These are phyloP conservation scores for Penicillium sclerotiorum DNA, from an alignment of 2,329 filamentous ascomycete species.

Conservation along the genomic window DNA sequence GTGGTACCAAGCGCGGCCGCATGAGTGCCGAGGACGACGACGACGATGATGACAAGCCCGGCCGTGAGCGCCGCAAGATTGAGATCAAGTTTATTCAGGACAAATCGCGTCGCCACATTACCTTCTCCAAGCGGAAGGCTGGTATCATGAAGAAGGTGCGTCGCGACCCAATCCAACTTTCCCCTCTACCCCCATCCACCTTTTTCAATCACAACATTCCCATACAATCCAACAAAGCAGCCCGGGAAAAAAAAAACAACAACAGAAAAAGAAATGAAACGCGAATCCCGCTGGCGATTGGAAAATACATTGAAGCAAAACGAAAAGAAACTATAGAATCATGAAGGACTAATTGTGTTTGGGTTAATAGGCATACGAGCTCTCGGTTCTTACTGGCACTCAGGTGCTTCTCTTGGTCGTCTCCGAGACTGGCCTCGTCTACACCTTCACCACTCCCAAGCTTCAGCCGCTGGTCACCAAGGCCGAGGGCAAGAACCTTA, in stretches of 20 bases:
- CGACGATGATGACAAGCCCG: constrained; percentile 96
- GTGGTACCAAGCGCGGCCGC: constrained; percentile 87
- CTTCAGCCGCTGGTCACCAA: constrained; percentile 97
- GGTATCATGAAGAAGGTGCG: constrained; percentile 99
- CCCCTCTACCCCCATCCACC: neutral
- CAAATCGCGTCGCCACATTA: constrained; percentile 98
- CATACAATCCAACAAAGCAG: too few relatives aligned
- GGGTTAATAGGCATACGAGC: constrained; percentile 79
- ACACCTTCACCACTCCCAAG: constrained; percentile 98
- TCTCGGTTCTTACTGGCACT: constrained; percentile 95
- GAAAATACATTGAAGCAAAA: too few relatives aligned
- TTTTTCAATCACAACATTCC: too few relatives aligned
- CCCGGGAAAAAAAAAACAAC: too few relatives aligned
- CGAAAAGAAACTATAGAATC: neutral
- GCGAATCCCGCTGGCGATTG: too few relatives aligned
- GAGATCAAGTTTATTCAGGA: constrained; percentile 99
- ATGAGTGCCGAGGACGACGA: constrained; percentile 88
- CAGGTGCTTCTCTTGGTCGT: constrained; percentile 96
- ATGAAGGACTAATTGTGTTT: constrained; percentile 1
- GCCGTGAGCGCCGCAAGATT: constrained; percentile 97
- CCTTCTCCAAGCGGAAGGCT: constrained; percentile 99
- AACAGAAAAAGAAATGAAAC: too few relatives aligned
- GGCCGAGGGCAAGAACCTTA: constrained; percentile 97
- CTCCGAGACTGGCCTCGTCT: constrained; percentile 94
- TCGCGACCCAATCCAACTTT: constrained; percentile 15